A percentile compares a stretch with the other conserved stretches of the same genome.
phyloP scores from a whole-genome alignment of 208 protist genomes.

The Trypanosoma cruzi region DNA sequence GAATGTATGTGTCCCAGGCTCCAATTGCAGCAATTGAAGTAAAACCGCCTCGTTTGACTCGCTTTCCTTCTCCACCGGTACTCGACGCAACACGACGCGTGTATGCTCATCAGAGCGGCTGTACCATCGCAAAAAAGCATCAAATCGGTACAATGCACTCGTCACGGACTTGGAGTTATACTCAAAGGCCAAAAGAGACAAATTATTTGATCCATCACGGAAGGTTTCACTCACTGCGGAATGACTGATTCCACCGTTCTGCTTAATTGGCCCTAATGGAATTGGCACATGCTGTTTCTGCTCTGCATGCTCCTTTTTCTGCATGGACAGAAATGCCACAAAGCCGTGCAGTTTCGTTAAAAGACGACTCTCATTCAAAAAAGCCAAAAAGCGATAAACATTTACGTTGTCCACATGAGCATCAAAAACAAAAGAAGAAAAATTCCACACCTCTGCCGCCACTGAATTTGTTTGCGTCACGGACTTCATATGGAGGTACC shows the following conservation, averaged over 20 bases:
- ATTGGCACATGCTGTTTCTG: neutral
- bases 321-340: conserved; percentile 26
- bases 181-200: neutral
- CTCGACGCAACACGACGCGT: conserved; percentile 11
- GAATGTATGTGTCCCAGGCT: conserved; percentile 68
- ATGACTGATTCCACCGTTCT: neutral
- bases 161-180: conserved; percentile 7
- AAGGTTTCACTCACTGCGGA: neutral
- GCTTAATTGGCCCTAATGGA: neutral
- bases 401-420: conserved; percentile 77
- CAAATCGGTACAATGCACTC: conserved; percentile 34
- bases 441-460: conserved; percentile 14
- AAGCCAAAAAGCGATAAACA: conserved; percentile 53
- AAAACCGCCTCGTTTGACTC: neutral
- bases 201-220: neutral
- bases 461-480: neutral
- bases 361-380: conserved; percentile 64
- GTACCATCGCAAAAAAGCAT: conserved; percentile 42
- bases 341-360: conserved; percentile 78
- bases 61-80: neutral
- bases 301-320: conserved; percentile 3
- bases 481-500: conserved; percentile 10
- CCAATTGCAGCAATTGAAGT: conserved; percentile 67
- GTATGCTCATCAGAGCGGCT: conserved; percentile 27
- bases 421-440: conserved; percentile 73